Percentiles rank a stretch among this genome's conserved stretches.
These are phyloP conservation scores for Cladophialophora carrionii DNA, from an alignment of 2,329 filamentous ascomycete species.

Conservation along the genomic window DNA sequence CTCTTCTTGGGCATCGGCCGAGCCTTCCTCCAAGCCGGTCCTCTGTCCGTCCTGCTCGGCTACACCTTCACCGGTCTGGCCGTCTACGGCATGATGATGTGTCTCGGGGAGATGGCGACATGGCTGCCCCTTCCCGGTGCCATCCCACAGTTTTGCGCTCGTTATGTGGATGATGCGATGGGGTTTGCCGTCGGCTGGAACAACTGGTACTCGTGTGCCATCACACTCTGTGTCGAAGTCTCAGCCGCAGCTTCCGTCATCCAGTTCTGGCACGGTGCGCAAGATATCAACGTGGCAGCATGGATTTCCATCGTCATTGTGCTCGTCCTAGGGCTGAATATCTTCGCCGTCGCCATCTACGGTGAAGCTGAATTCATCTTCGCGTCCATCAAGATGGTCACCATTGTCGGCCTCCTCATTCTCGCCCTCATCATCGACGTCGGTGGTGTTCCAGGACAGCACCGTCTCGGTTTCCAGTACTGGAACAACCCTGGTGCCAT, in stretches of 20 bases:
- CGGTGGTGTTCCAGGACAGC: slow-evolving; percentile 51
- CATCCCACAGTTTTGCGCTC: slow-evolving; percentile 47
- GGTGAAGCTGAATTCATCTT: slow-evolving; percentile 54
- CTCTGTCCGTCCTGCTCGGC: slow-evolving; percentile 45
- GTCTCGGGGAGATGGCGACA: not conserved
- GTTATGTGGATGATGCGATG: slow-evolving; percentile 50
- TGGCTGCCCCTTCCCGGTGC: slow-evolving; percentile 45
- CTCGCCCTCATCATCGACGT: slow-evolving; percentile 56
- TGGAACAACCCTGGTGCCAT: slow-evolving; percentile 54
- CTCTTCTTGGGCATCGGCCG: slow-evolving; percentile 47
- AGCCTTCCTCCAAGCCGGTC: slow-evolving; percentile 44
- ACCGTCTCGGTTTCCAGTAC: slow-evolving; percentile 63
- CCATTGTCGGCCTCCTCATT: slow-evolving; percentile 56
- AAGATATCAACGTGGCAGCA: slow-evolving; percentile 42
- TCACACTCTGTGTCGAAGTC: slow-evolving; percentile 57
- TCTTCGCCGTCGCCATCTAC: slow-evolving; percentile 61
- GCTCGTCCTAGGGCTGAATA: slow-evolving; percentile 60
- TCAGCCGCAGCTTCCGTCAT: slow-evolving; percentile 67
- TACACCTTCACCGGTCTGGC: slow-evolving; percentile 43
- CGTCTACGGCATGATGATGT: slow-evolving; percentile 41
- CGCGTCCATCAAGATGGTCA: slow-evolving; percentile 55
- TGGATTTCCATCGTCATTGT: slow-evolving; percentile 39
- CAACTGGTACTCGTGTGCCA: slow-evolving; percentile 53
- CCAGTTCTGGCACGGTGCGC: slow-evolving; percentile 59
- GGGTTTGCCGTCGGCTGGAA: slow-evolving; percentile 54